Evolutionary conservation across 2,329 filamentous ascomycete genomes (phyloP).

Genomic region (Paradendryphiella salina): DNA sequence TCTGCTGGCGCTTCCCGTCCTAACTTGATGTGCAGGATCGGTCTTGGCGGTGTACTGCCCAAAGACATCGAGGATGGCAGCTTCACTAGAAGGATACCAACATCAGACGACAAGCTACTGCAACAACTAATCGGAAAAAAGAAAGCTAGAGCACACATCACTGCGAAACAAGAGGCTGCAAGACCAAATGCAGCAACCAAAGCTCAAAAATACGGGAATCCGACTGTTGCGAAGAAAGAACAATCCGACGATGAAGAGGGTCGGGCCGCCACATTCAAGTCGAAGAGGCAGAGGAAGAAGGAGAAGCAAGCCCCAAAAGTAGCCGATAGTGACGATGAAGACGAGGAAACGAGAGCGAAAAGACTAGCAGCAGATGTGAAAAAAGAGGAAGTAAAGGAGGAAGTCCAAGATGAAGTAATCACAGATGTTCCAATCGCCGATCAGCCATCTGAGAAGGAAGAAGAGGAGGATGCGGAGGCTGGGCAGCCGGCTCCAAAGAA

Average conservation of each 20-base stretch:
- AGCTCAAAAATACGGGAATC: constrained; percentile 30
- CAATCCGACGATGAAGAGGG: constrained; percentile 49
- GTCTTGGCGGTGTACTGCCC: constrained; percentile 45
- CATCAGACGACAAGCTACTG: constrained; percentile 51
- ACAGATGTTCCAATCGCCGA: constrained; percentile 5
- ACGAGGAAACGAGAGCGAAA: constrained; percentile 14
- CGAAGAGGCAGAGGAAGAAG: constrained; percentile 34
- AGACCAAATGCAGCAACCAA: constrained; percentile 29
- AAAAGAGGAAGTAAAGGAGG: not conserved
- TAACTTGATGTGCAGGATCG: constrained; percentile 37
- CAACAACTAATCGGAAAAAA: constrained; percentile 50
- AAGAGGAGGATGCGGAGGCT: constrained; percentile 6
- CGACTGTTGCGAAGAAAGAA: constrained; percentile 24
- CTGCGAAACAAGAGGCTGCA: constrained; percentile 29
- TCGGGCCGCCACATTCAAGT: constrained; percentile 40
- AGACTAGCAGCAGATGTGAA: not conserved
- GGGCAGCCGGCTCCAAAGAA: constrained; percentile 21
- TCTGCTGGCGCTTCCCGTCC: not conserved
- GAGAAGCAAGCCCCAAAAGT: constrained; percentile 12
- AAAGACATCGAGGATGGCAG: constrained; percentile 45
- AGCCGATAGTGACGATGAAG: constrained; percentile 18
- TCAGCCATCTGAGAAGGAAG: constrained; percentile 8
- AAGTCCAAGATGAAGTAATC: not conserved
- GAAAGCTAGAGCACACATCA: constrained; percentile 42
- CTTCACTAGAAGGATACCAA: constrained; percentile 42